Percentiles rank a stretch among this genome's conserved stretches.
phyloP scores from a whole-genome alignment of 1,139 yeast genomes.

The Zygoascus meyerae region DNA sequence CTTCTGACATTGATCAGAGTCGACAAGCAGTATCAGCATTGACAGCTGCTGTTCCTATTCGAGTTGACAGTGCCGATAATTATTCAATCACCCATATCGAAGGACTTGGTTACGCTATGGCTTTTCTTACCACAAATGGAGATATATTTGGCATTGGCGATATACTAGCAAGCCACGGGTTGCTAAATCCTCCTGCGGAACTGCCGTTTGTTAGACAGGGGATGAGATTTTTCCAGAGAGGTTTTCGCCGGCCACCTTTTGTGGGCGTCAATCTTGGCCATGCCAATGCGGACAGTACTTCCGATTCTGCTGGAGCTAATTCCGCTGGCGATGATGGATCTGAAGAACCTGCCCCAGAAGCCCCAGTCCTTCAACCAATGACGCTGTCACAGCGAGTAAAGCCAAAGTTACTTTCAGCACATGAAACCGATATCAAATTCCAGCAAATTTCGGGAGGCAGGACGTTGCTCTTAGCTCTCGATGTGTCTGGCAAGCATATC shows the following conservation, averaged over 20 bases:
- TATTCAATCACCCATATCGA: slow-evolving; percentile 48
- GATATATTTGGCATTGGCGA: slow-evolving; percentile 26
- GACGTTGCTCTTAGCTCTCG: slow-evolving; percentile 59
- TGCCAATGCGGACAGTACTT: too few relatives aligned
- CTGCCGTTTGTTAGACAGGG: too few relatives aligned
- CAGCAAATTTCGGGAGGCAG: slow-evolving; percentile 41
- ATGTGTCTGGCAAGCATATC: slow-evolving; percentile 40
- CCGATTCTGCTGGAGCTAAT: too few relatives aligned
- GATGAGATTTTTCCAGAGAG: too few relatives aligned
- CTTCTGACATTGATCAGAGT: slow-evolving; percentile 14
- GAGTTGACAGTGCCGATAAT: slow-evolving; percentile 33
- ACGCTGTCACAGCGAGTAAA: neutral
- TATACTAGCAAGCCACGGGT: slow-evolving; percentile 5
- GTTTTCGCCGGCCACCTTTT: too few relatives aligned
- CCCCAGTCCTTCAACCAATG: neutral
- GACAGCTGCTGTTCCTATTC: slow-evolving; percentile 14
- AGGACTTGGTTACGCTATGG: slow-evolving; percentile 67
- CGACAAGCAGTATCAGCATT: slow-evolving; percentile 25
- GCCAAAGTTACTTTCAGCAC: neutral
- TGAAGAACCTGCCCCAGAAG: slow-evolving; percentile 1
- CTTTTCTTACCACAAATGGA: slow-evolving; percentile 38
- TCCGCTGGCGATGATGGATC: too few relatives aligned
- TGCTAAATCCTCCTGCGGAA: too few relatives aligned
- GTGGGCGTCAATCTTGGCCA: too few relatives aligned
- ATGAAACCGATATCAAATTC: slow-evolving; percentile 9